Base-by-base conservation (phyloP, 345 rosid species). In the Brassica nigra region DNA sequence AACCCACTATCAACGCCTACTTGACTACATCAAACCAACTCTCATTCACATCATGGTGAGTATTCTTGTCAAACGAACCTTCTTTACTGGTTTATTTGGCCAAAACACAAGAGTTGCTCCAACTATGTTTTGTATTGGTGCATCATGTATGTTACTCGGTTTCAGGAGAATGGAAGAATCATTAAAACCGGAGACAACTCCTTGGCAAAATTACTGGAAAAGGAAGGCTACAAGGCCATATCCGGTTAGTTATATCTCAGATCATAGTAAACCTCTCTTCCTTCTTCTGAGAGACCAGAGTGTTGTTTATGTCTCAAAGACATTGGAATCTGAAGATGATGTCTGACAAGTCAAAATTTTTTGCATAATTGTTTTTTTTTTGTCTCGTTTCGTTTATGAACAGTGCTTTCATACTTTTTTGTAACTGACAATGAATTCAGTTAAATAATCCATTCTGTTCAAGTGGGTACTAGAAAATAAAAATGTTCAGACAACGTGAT, bases 1-100 rank as follows among this genome's bases (percentile, higher is more conserved):
- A 63, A 95, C 98, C 3, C 99, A 95, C 81, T 95, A 95, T 86
- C 87, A 86, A 70, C 84, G 94, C 31, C 92, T 95, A 30, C 73
- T 95, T 77, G 93, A 93, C 66, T 85, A 89, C 86, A 90, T 95
- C 64, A 75, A 88, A 83, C 99, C 98, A 5, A 85, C 90, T 42
- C 86, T 49, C 66, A 88, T 95, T 76, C 98, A 95, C 77, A 86
- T 95, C 65, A 93, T 95, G 93, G 99, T 93, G 83, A 86, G 93
- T 72, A 34, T 44, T 44, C 8, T 54, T 42, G 30, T 18, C 15
- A 74, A 68, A 44, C 70, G 61, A 55, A 5, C 34, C 76, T 70
- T 62, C 30, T 67, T 61, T 62, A 58, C 70, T 70, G 1, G 49
- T 33, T 62, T 77, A 18, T 63, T 15, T 62, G 76, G 42, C 52